Evolutionary conservation across 2,329 filamentous ascomycete genomes (phyloP).

Genomic region (Exserohilum turcica): DNA sequence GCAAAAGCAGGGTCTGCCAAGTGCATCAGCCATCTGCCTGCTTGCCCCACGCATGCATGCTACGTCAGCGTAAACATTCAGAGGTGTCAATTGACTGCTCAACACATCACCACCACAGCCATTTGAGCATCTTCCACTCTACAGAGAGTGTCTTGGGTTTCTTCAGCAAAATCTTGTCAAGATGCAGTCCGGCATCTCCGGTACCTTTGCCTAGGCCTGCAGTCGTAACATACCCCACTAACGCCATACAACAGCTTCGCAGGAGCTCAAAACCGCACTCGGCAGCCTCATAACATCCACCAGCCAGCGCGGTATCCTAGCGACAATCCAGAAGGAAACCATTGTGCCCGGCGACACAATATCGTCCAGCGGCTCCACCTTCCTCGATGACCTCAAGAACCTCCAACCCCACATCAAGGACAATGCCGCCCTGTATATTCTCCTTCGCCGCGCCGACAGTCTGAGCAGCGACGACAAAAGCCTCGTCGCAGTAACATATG

Average conservation of each 20-base stretch:
- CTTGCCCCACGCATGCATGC: constrained; percentile 28
- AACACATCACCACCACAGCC: neutral
- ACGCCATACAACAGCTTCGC: constrained; percentile 60
- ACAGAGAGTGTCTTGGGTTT: neutral
- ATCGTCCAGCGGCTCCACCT: constrained; percentile 57
- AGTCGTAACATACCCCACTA: constrained; percentile 11
- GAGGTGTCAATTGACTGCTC: neutral
- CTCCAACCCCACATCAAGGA: constrained; percentile 68
- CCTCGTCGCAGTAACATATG: constrained; percentile 74
- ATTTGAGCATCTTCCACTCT: neutral
- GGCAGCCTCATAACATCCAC: constrained; percentile 67
- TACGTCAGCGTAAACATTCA: constrained; percentile 14
- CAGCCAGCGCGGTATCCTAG: constrained; percentile 71
- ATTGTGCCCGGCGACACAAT: constrained; percentile 67
- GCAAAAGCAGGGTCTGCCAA: constrained; percentile 8
- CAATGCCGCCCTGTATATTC: constrained; percentile 72
- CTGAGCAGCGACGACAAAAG: constrained; percentile 46
- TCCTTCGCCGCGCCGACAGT: constrained; percentile 70
- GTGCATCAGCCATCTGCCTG: constrained; percentile 13
- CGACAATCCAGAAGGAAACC: constrained; percentile 69
- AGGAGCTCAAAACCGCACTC: constrained; percentile 78
- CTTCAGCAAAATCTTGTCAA: constrained; percentile 24
- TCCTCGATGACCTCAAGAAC: constrained; percentile 66
- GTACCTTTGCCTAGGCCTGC: constrained; percentile 49
- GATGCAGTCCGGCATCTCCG: constrained; percentile 82